Percentiles rank a stretch among this genome's conserved stretches.
phyloP scores from a whole-genome alignment of 352 stramenopile genomes.

The Globisporangium ultimum region DNA sequence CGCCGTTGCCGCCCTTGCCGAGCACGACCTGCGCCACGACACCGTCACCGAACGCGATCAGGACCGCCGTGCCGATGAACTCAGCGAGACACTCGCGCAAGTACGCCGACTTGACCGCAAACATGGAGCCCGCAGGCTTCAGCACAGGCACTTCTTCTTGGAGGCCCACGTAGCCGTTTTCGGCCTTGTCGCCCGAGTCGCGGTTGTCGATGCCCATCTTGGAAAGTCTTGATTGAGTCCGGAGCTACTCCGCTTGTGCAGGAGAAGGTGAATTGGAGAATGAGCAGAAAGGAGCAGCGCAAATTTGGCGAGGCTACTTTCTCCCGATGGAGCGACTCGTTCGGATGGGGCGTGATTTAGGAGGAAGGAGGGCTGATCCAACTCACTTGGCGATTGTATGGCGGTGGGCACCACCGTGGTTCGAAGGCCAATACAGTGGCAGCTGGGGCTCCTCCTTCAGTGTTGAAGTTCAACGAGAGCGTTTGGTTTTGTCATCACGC shows the following conservation, averaged over 20 bases:
- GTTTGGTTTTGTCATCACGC: too few species aligned
- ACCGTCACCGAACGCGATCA: slow-evolving; percentile 58
- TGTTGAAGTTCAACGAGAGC: too few species aligned
- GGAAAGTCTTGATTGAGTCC: neutral
- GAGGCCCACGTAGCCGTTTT: slow-evolving; percentile 10
- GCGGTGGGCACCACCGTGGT: too few species aligned
- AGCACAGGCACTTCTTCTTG: slow-evolving; percentile 2
- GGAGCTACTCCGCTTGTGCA: neutral
- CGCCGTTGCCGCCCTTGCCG: slow-evolving; percentile 35
- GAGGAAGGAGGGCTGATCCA: neutral
- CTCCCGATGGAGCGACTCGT: too few species aligned
- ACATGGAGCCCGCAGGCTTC: slow-evolving; percentile 3
- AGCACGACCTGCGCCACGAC: slow-evolving; percentile 60
- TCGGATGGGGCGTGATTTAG: neutral
- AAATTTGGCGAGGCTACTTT: too few species aligned
- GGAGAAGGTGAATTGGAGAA: slow-evolving; percentile 7
- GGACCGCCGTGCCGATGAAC: slow-evolving; percentile 56
- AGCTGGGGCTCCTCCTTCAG: too few species aligned
- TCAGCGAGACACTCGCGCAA: too few species aligned
- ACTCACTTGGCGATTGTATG: too few species aligned
- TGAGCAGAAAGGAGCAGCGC: neutral
- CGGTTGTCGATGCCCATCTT: slow-evolving; percentile 11
- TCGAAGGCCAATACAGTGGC: too few species aligned
- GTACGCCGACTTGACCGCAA: slow-evolving; percentile 22
- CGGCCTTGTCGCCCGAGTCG: slow-evolving; percentile 13